Percentiles rank a stretch among this genome's conserved stretches.
phyloP scores from a whole-genome alignment of 257 asterid species.

The Rauvolfia tetraphylla region DNA sequence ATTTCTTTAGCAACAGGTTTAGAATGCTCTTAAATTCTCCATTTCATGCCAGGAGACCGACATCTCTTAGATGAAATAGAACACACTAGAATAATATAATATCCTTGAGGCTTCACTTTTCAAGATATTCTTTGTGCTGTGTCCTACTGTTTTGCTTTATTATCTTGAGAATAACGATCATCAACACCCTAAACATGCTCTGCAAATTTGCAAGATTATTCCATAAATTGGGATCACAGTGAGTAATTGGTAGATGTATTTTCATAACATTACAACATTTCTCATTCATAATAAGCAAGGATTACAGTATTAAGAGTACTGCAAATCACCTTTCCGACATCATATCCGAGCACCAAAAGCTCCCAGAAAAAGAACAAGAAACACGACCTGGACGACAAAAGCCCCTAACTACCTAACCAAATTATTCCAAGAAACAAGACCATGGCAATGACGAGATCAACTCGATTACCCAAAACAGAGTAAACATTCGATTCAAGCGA shows the following conservation, averaged over 20 bases:
- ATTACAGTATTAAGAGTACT: background rate
- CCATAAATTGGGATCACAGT: background rate
- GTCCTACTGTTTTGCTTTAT: background rate
- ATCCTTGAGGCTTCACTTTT: background rate
- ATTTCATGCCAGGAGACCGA: background rate
- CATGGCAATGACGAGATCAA: background rate
- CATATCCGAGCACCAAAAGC: background rate
- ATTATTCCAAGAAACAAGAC: background rate
- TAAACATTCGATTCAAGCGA: slow-evolving; percentile 14
- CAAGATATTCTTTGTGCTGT: background rate
- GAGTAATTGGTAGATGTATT: background rate
- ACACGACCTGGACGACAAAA: background rate
- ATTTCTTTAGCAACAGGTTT: slow-evolving; percentile 10
- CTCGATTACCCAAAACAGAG: background rate
- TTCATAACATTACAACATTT: background rate
- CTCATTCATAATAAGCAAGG: background rate
- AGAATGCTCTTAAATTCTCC: slow-evolving; percentile 11
- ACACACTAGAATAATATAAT: background rate
- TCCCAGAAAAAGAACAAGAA: background rate
- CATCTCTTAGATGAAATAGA: background rate
- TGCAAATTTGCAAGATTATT: background rate
- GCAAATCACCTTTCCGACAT: background rate
- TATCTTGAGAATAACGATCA: background rate
- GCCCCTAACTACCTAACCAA: background rate
- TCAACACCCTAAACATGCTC: background rate